phyloP scores from a whole-genome alignment of 305 asterid genomes.

The Nicotiana rustica region DNA sequence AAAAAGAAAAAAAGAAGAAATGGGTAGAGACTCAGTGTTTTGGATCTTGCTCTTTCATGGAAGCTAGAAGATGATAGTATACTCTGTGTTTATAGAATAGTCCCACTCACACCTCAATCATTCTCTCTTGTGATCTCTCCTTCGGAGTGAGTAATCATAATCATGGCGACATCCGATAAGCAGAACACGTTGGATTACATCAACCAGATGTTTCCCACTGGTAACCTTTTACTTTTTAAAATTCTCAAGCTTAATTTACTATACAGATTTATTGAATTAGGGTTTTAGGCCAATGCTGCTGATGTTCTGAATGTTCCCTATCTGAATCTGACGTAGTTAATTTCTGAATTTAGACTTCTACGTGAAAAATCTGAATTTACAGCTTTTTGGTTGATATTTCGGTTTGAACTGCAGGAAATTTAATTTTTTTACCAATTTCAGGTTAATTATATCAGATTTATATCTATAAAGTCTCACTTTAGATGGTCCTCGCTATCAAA shows the following conservation, averaged over 20 bases:
- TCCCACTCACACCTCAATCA: too few species aligned
- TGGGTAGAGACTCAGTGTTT: too few species aligned
- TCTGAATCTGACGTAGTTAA: constrained; percentile 7
- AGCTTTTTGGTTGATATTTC: neutral
- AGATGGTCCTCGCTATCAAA: neutral
- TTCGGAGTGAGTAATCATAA: neutral
- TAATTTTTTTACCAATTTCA: neutral
- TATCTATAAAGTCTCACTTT: neutral
- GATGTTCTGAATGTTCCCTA: neutral
- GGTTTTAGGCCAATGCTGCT: neutral
- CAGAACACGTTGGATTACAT: constrained; percentile 95
- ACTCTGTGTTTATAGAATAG: too few species aligned
- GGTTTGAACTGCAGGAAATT: neutral
- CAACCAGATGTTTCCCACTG: constrained; percentile 98
- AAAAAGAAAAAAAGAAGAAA: too few species aligned
- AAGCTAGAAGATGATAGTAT: too few species aligned
- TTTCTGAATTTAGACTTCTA: neutral
- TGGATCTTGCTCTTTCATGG: too few species aligned
- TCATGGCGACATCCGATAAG: constrained; percentile 74
- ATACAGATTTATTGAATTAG: neutral
- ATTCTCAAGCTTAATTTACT: neutral
- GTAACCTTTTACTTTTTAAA: constrained; percentile 42
- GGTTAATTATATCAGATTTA: neutral
- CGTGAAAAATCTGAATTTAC: neutral
- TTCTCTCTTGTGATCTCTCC: too few species aligned